phyloP scores from a whole-genome alignment of 345 rosid genomes.

The Noccaea bulbosa region DNA sequence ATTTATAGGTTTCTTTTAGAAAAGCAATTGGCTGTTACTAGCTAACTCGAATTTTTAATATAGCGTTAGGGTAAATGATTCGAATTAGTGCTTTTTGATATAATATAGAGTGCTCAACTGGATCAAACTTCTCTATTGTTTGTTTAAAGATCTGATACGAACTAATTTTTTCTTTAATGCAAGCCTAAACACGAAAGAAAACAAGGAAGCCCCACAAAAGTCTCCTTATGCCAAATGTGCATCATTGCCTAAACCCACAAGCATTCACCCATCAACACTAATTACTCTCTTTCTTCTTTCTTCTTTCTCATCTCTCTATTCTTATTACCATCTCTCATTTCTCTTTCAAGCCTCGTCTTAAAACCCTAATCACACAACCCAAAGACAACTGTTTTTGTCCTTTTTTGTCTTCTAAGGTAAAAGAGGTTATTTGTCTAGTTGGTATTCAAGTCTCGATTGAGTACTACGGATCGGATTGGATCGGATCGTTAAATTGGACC shows the following conservation, averaged over 20 bases:
- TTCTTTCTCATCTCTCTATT: conserved; percentile 17
- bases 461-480: not conserved
- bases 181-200: conserved; percentile 16
- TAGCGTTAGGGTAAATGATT: conserved; percentile 11
- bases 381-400: not conserved
- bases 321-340: conserved; percentile 28
- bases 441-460: conserved; percentile 1
- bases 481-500: conserved; percentile 30
- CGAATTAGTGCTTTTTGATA: conserved; percentile 12
- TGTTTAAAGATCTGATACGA: conserved; percentile 25
- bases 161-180: not conserved
- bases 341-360: conserved; percentile 12
- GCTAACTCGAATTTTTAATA: not conserved
- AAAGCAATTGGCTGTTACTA: not conserved
- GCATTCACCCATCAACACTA: conserved; percentile 33
- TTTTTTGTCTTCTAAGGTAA: not conserved
- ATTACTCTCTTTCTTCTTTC: conserved; percentile 26
- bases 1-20: not conserved
- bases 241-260: conserved; percentile 45
- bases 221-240: conserved; percentile 31
- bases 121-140: conserved; percentile 12
- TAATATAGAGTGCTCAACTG: conserved; percentile 1
- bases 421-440: conserved; percentile 12
- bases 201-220: conserved; percentile 41
- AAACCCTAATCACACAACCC: conserved; percentile 31